phyloP scores from a whole-genome alignment of 2,329 filamentous ascomycete species.

The Ophiocordyceps camponoti-rufipedis region DNA sequence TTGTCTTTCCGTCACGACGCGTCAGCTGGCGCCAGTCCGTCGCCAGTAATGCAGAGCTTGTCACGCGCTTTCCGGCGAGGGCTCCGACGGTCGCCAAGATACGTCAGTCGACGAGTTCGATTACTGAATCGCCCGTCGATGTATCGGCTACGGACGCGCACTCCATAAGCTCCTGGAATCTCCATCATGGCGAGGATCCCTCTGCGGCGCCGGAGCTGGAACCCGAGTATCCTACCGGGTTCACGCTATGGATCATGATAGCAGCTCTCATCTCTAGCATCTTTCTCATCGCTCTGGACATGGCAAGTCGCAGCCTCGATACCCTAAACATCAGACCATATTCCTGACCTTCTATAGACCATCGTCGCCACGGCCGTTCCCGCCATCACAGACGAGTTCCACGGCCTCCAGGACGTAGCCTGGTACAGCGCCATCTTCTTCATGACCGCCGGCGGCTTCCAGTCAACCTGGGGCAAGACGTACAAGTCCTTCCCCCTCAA shows the following conservation, averaged over 20 bases:
- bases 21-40: neutral
- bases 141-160: neutral
- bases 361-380: conserved; percentile 25
- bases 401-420: conserved; percentile 20
- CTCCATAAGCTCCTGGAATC: neutral
- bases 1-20: neutral
- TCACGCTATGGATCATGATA: neutral
- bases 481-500: conserved; percentile 20
- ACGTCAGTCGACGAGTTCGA: neutral
- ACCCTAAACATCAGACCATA: no score
- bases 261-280: neutral
- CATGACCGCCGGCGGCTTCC: conserved; percentile 10
- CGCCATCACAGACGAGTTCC: conserved; percentile 19
- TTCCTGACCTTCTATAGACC: conserved; percentile 6
- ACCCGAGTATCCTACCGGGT: neutral
- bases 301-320: neutral
- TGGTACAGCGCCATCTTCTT: conserved; percentile 29
- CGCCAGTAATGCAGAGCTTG: neutral
- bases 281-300: conserved; percentile 2
- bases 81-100: neutral
- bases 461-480: conserved; percentile 9
- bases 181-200: neutral
- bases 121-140: neutral
- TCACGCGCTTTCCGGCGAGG: neutral
- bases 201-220: neutral